Evolutionary conservation across 2,329 filamentous ascomycete genomes (phyloP), one percentile per base, ranked within the genome.

Genomic region (Exophiala xenobiotica): DNA sequence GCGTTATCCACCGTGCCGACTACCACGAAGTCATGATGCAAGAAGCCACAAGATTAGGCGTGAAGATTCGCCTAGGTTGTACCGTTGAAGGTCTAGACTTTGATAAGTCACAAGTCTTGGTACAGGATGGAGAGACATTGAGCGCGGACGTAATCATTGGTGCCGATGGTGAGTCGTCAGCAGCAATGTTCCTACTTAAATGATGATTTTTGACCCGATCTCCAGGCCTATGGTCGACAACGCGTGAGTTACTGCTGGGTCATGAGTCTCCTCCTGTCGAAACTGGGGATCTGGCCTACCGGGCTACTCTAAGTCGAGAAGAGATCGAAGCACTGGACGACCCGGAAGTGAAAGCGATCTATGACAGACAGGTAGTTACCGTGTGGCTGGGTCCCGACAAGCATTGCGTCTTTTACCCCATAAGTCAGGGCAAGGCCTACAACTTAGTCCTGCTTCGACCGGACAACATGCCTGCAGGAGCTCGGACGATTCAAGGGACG

Each of bases 381-480:
- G 3, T 56, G 5, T 88, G 84, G 85, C 71, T 83, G 6, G 85
- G 85, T 0, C 80, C 83, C 0, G 72, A 73, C 1, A 73, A 78
- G 1, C 83, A 88, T 60, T 81, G 76, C 0, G 80, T 87, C 0
- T 78, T 76, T 0, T 88, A 87, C 64, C 80, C 80, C 0, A 63
- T 88, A 44, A 74, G 80, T 1, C 75, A 71, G 0, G 82, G 82
- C 0, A 68, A 69, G 0, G 76, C 82, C 71, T 85, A 80, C 57
- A 88, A 88, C 51, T 74, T 88, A 3, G 85, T 87, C 0, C 68
- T 88, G 1, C 68, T 87, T 1, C 77, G 80, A 7, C 85, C 85
- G 0, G 85, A 88, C 61, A 76, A 84, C 57, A 64, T 86, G 0
- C 80, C 81, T 0, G 65, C 71, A 1, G 74, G 74, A 1, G 77